phyloP scores from a whole-genome alignment of 225 moss, liverwort and hornwort species.

The Physcomitrium patens region DNA sequence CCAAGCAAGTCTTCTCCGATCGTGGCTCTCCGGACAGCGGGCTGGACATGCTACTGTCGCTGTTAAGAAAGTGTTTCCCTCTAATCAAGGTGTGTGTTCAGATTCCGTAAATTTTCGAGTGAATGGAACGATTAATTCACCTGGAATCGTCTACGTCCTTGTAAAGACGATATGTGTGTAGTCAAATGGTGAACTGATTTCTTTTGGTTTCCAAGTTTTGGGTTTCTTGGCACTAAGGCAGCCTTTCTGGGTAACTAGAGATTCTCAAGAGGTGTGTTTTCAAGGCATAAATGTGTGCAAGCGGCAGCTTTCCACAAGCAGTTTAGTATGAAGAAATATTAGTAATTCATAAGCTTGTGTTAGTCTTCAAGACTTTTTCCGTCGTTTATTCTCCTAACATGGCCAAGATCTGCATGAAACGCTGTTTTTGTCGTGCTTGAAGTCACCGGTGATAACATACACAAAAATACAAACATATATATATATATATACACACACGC shows the following conservation, averaged over 20 bases:
- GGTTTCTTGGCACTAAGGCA: background rate
- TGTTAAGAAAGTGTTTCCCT: slow-evolving; percentile 35
- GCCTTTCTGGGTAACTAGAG: background rate
- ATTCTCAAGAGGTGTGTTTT: background rate
- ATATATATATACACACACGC: too few species aligned
- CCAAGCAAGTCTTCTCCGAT: slow-evolving; percentile 35
- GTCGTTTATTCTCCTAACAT: background rate
- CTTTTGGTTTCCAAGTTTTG: background rate
- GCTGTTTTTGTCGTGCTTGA: too few species aligned
- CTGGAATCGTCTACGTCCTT: background rate
- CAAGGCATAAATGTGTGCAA: background rate
- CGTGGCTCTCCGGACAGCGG: slow-evolving; percentile 44
- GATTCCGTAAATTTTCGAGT: background rate
- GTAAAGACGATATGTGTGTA: background rate
- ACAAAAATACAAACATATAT: too few species aligned
- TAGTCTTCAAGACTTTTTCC: background rate
- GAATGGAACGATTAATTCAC: background rate
- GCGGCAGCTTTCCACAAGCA: slow-evolving; percentile 8
- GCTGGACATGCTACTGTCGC: slow-evolving; percentile 39
- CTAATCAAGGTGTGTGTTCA: slow-evolving; percentile 42
- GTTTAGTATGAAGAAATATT: background rate
- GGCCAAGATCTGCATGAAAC: too few species aligned
- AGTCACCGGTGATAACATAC: too few species aligned
- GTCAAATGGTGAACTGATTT: background rate
- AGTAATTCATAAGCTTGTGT: background rate